These are phyloP conservation scores for Rhizopus delemar DNA, from an alignment of 371 early-diverging fungal species.

Conservation along the genomic window DNA sequence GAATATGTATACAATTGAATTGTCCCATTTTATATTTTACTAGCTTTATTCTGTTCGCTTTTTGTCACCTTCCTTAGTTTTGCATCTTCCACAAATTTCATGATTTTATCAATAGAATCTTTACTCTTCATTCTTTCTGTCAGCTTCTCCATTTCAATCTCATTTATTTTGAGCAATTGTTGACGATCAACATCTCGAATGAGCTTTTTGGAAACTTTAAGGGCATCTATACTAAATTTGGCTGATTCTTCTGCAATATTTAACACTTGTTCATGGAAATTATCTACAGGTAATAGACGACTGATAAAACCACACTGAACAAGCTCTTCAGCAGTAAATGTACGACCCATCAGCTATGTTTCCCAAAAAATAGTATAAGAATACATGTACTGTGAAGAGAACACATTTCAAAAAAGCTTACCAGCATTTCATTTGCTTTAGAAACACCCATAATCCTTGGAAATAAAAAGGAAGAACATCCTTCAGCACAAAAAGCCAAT, in stretches of 20 bases:
- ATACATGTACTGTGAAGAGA: neutral
- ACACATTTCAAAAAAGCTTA: constrained; percentile 22
- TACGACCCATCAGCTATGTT: constrained; percentile 53
- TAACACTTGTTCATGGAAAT: constrained; percentile 53
- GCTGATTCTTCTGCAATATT: constrained; percentile 51
- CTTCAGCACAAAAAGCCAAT: constrained; percentile 71
- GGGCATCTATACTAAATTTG: constrained; percentile 55
- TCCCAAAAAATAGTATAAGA: neutral
- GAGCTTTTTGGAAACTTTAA: constrained; percentile 58
- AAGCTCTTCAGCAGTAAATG: constrained; percentile 58
- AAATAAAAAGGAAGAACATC: constrained; percentile 63
- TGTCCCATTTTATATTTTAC: constrained; percentile 1
- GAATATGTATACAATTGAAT: too few species aligned
- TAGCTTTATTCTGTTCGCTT: constrained; percentile 4
- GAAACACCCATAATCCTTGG: constrained; percentile 63
- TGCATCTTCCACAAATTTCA: constrained; percentile 30
- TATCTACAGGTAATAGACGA: constrained; percentile 54
- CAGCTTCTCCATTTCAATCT: constrained; percentile 47
- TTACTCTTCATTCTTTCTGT: constrained; percentile 33
- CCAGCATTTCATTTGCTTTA: constrained; percentile 67
- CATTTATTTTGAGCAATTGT: constrained; percentile 47
- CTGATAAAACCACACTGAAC: constrained; percentile 49
- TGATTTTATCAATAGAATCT: constrained; percentile 37
- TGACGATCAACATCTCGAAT: constrained; percentile 52
- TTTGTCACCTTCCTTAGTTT: constrained; percentile 24